Evolutionary conservation across 805 yeast genomes (phyloP).

Genomic region (Scheffersomyces coipomensis): DNA sequence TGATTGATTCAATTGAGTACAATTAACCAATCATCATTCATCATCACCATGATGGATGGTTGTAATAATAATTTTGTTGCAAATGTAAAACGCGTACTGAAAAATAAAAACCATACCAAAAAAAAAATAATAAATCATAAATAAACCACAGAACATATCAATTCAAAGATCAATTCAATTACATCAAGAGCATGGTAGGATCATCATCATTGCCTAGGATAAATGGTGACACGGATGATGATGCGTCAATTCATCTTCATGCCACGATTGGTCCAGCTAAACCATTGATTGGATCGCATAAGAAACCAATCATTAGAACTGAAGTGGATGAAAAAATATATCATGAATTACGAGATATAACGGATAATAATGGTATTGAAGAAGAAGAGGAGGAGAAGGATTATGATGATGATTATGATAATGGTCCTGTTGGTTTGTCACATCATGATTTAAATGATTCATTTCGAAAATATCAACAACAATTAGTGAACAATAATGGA

Average conservation of each 20-base stretch:
- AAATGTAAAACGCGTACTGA: too few species aligned
- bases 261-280: slow-evolving; percentile 36
- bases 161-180: background rate
- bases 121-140: too few species aligned
- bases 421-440: too few species aligned
- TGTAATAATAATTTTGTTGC: too few species aligned
- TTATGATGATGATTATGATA: slow-evolving; percentile 2
- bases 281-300: slow-evolving; percentile 21
- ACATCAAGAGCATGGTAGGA: slow-evolving; percentile 11
- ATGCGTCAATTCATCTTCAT: slow-evolving; percentile 39
- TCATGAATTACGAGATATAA: slow-evolving; percentile 4
- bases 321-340: slow-evolving; percentile 17
- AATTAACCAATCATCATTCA: too few species aligned
- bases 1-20: too few species aligned
- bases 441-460: slow-evolving; percentile 5
- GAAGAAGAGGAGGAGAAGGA: slow-evolving; percentile 5
- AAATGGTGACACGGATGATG: slow-evolving; percentile 42
- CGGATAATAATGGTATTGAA: slow-evolving; percentile 2
- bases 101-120: too few species aligned
- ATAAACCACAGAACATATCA: too few species aligned
- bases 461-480: background rate
- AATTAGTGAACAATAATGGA: background rate
- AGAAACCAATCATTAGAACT: background rate
- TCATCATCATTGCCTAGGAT: slow-evolving; percentile 37
- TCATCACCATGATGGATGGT: too few species aligned